Conservation (phyloP, 2,329 filamentous ascomycete genomes). For the Allantophomopsis lycopodina region DNA sequence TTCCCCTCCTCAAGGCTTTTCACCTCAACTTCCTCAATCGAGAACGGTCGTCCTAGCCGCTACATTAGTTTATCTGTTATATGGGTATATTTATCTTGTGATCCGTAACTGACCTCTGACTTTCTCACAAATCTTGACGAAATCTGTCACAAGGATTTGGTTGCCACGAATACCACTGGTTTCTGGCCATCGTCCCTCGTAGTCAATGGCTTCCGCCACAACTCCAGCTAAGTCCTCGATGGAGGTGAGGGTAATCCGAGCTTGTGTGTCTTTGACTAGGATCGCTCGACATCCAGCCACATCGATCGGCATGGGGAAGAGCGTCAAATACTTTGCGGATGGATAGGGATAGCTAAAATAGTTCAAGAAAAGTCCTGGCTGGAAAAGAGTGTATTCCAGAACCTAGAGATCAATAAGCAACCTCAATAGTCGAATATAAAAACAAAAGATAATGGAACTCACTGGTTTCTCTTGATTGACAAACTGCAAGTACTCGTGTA, state of each 20-base stretch:
- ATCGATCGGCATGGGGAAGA: background rate
- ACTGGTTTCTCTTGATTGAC: constrained; percentile 26
- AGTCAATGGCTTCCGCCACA: constrained; percentile 12
- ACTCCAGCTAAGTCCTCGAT: constrained; percentile 24
- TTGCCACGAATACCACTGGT: constrained; percentile 12
- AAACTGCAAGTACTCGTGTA: constrained; percentile 24
- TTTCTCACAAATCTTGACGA: constrained; percentile 21
- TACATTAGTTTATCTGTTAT: constrained; percentile 1
- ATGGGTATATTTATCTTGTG: constrained; percentile 4
- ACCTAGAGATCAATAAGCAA: background rate
- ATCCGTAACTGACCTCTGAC: constrained; percentile 20
- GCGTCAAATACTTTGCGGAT: background rate
- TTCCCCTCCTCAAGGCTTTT: constrained; percentile 18
- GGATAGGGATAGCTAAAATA: background rate
- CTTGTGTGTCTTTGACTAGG: background rate
- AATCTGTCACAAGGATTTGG: constrained; percentile 6
- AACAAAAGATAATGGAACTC: background rate
- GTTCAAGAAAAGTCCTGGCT: background rate
- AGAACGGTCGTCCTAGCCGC: constrained; percentile 12
- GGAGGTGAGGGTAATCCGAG: constrained; percentile 18
- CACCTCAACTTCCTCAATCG: constrained; percentile 16
- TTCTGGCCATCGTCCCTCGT: constrained; percentile 12
- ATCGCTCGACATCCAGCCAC: background rate
- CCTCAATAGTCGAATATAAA: background rate
- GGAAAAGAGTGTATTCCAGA: background rate